A percentile compares a stretch with the other conserved stretches of the same genome.
phyloP scores from a whole-genome alignment of 1,139 yeast genomes.

The Kodamaea arcana region DNA sequence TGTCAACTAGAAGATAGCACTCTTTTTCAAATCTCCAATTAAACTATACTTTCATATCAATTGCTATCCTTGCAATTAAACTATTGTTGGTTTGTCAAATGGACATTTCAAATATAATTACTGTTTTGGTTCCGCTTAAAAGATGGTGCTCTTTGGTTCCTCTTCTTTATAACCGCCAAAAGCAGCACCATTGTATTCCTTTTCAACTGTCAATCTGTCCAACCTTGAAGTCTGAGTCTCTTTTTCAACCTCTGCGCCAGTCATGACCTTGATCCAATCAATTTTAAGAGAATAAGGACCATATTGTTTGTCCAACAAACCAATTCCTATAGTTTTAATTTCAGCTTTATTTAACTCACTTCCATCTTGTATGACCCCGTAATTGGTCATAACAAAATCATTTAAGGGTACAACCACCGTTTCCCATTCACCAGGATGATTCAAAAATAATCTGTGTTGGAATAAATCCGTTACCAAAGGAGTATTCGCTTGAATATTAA shows the following conservation, averaged over 20 bases:
- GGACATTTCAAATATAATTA: too few species aligned
- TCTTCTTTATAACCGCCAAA: constrained; percentile 20
- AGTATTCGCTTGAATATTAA: constrained; percentile 77
- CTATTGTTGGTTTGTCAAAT: too few species aligned
- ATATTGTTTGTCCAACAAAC: constrained; percentile 72
- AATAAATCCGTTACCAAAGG: constrained; percentile 75
- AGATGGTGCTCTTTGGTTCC: constrained; percentile 33
- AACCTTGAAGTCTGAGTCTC: constrained; percentile 31
- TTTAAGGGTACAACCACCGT: constrained; percentile 72
- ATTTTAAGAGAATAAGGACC: constrained; percentile 72
- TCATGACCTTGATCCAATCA: constrained; percentile 71
- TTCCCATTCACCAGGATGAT: constrained; percentile 79
- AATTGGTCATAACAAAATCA: constrained; percentile 78
- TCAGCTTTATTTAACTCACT: constrained; percentile 56
- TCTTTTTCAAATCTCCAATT: too few species aligned
- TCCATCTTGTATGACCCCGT: constrained; percentile 76
- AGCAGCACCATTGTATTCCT: constrained; percentile 16
- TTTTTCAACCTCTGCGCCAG: constrained; percentile 48
- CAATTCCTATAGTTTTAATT: constrained; percentile 73
- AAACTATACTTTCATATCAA: too few species aligned
- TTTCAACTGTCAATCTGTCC: constrained; percentile 20
- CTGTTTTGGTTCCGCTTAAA: too few species aligned
- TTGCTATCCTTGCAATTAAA: too few species aligned
- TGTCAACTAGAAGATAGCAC: too few species aligned
- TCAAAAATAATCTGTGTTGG: constrained; percentile 75